These are phyloP conservation scores for Leccinum solheimii DNA, from an alignment of 1,284 basidiomycete genomes.

Conservation along the genomic window DNA sequence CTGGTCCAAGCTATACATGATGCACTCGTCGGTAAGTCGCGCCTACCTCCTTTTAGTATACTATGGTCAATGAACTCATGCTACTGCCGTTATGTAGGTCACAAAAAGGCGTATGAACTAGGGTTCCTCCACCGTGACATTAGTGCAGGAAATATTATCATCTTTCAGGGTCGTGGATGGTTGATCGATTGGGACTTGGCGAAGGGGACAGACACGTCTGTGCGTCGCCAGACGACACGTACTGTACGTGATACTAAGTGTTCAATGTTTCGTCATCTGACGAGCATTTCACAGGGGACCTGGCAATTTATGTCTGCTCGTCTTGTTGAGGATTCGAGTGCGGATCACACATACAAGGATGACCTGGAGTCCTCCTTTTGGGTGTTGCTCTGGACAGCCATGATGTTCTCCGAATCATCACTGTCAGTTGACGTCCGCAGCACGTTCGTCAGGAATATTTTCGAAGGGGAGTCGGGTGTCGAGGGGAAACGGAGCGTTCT, in stretches of 20 bases:
- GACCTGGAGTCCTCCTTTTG: not conserved
- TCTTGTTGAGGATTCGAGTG: not conserved
- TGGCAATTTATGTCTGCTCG: not conserved
- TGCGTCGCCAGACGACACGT: not conserved
- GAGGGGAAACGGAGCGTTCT: not conserved
- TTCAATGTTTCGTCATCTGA: not conserved
- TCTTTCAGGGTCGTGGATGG: not conserved
- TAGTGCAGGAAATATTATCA: not conserved
- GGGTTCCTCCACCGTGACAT: not conserved
- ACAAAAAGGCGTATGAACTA: not conserved
- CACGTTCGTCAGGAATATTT: not conserved
- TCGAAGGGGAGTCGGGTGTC: not conserved
- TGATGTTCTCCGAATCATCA: not conserved
- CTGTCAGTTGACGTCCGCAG: not conserved
- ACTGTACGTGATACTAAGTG: not conserved
- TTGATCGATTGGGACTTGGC: not conserved
- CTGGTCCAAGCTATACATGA: not conserved
- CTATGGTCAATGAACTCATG: not conserved
- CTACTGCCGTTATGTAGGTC: not conserved
- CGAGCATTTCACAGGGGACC: not conserved
- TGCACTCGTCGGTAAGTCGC: not conserved
- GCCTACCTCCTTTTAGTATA: not conserved
- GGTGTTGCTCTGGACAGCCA: not conserved
- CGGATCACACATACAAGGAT: not conserved
- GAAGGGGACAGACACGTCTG: not conserved